These are phyloP conservation scores for Pistacia integerrima DNA, from an alignment of 345 rosid genomes.

Conservation along the genomic window DNA sequence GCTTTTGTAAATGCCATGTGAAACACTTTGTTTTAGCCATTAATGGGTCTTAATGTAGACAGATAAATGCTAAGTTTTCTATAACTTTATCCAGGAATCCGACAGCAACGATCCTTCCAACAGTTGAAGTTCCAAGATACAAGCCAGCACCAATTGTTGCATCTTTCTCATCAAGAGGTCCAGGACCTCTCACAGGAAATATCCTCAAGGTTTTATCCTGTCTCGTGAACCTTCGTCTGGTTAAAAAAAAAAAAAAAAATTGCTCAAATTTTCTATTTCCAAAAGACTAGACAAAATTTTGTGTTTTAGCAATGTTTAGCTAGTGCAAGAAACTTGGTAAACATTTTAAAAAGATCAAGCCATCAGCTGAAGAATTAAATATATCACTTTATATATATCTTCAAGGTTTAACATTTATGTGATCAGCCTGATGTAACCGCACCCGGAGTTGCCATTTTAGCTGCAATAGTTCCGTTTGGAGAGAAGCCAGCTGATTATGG, in stretches of 20 bases:
- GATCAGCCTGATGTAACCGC: conserved; percentile 80
- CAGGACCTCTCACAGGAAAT: conserved; percentile 60
- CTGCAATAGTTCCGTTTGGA: conserved; percentile 52
- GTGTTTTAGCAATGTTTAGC: too few relatives aligned
- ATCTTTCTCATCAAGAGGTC: conserved; percentile 83
- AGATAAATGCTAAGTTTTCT: too few relatives aligned
- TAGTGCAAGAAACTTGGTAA: too few relatives aligned
- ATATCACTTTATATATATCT: too few relatives aligned
- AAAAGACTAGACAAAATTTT: too few relatives aligned
- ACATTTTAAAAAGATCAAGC: too few relatives aligned
- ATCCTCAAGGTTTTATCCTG: conserved; percentile 62
- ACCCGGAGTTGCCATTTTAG: conserved; percentile 78
- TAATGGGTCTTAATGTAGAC: too few relatives aligned
- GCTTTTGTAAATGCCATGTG: neutral
- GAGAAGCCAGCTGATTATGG: conserved; percentile 39
- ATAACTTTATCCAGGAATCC: conserved; percentile 41
- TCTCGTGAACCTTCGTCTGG: too few relatives aligned
- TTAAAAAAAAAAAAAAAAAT: too few relatives aligned
- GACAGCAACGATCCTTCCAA: conserved; percentile 56
- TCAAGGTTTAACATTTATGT: neutral
- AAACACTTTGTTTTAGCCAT: too few relatives aligned
- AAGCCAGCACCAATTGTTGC: conserved; percentile 84
- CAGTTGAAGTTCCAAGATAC: conserved; percentile 34
- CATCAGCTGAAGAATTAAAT: too few relatives aligned
- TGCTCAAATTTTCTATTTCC: too few relatives aligned